Evolutionary conservation across 177 flowering plant species (phyloP).

Genomic region (Vitis hybrid): DNA sequence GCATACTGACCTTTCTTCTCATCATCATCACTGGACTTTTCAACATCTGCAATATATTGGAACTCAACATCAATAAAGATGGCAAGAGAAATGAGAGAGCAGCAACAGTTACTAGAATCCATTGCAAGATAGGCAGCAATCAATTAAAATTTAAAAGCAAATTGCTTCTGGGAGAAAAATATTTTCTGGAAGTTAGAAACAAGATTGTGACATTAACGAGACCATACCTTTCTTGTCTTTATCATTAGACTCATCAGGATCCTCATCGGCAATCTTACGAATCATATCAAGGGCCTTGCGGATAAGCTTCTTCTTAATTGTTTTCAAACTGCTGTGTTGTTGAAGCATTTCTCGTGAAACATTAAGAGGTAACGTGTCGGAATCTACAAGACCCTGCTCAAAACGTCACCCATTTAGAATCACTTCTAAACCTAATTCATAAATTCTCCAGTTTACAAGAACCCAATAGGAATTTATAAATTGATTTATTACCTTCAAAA

Average conservation of each 20-base stretch:
- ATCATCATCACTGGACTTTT: slow-evolving; percentile 57
- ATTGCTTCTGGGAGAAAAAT: too few relatives aligned
- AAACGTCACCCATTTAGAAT: background rate
- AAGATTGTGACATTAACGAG: too few relatives aligned
- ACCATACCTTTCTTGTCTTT: slow-evolving; percentile 68
- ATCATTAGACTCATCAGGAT: slow-evolving; percentile 80
- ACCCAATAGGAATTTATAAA: background rate
- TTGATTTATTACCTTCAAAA: slow-evolving; percentile 56
- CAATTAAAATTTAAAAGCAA: background rate
- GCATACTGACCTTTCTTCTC: slow-evolving; percentile 92
- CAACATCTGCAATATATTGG: slow-evolving; percentile 44
- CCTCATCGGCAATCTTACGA: slow-evolving; percentile 93
- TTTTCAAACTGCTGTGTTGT: slow-evolving; percentile 89
- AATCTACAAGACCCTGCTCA: slow-evolving; percentile 94
- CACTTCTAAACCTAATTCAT: background rate
- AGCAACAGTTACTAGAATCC: background rate
- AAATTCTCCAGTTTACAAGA: background rate
- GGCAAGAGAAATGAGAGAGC: background rate
- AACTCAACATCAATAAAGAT: background rate
- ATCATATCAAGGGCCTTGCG: slow-evolving; percentile 98
- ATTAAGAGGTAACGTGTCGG: slow-evolving; percentile 92
- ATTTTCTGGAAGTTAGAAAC: too few relatives aligned
- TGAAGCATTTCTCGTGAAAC: slow-evolving; percentile 99
- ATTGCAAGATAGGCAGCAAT: background rate
- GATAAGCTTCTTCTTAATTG: slow-evolving; percentile 94